Base-by-base conservation (phyloP, 2,329 filamentous ascomycete species). In the Davidsoniella eucalypti region DNA sequence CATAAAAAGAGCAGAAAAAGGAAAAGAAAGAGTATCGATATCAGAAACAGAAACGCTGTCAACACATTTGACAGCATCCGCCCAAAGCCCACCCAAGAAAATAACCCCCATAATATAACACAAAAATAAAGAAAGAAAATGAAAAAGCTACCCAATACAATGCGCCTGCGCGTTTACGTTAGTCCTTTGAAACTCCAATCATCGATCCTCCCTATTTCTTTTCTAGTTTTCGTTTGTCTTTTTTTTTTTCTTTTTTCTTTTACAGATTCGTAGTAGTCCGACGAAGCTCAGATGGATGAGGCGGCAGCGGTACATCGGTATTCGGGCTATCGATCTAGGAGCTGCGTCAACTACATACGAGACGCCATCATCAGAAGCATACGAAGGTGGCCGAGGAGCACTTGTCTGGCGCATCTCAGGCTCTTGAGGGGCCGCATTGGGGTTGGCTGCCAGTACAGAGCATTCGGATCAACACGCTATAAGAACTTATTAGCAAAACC, bases 371-470 rank as follows among this genome's bases (percentile, higher is more conserved):
- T 90, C 83, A 0, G 81, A 85, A 3, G 73, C 69, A 60, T 92
- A 92, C 4, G 80, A 86, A 2, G 85, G 85, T 4, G 85, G 85
- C 1, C 84, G 71, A 9, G 56, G 61, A 50, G 61, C 61, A 33
- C 57, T 59, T 43, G 54, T 60, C 47, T 17, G 60, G 54, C 38
- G 48, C 37, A 40, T 37, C 14, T 2, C 61, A 61, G 3, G 62
- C 60, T 17, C 44, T 14, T 44, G n/a, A 9, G 16, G 23, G n/a
- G 25, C 10, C 18, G 47, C 45, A 36, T 55, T 52, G 5, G 71
- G 67, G 56, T 79, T 37, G 82, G 76, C 62, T 83, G 79, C 86
- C 86, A 93, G 61, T 84, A 87, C 23, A 94, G 70, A 12, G 86
- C 70, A 59, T 90, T 77, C 1, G 87, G 87, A 58, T 94, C 83